phyloP scores from a whole-genome alignment of 352 stramenopile species.

The Elongisporangium anandrum region DNA sequence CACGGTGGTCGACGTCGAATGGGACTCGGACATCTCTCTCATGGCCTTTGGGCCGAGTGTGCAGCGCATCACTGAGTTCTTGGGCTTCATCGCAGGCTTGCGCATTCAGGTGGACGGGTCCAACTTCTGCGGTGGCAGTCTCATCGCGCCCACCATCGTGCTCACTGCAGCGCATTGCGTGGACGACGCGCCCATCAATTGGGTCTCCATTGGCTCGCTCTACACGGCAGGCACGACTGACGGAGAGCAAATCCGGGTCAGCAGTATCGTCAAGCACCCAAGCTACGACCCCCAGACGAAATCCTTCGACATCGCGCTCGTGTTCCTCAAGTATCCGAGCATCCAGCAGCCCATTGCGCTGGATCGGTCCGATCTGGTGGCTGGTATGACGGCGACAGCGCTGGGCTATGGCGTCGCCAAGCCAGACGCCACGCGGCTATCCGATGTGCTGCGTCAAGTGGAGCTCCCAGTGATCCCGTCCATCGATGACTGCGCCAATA shows the following conservation, averaged over 20 bases:
- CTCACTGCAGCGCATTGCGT: conserved; percentile 14
- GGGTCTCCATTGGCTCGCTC: conserved; percentile 19
- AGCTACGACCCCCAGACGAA: conserved; percentile 7
- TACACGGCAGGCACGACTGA: conserved; percentile 9
- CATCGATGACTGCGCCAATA: conserved; percentile 7
- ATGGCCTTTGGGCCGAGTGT: conserved; percentile 3
- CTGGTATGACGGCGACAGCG: conserved; percentile 5
- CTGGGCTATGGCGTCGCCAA: conserved; percentile 11
- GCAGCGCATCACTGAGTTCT: background rate
- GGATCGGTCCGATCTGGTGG: conserved; percentile 12
- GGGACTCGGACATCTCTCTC: background rate
- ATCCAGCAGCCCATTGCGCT: conserved; percentile 9
- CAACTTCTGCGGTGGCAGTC: conserved; percentile 11
- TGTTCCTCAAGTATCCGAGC: conserved; percentile 17
- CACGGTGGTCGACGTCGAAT: background rate
- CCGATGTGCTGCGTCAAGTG: conserved; percentile 12
- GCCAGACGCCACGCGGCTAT: conserved; percentile 2
- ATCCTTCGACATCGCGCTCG: conserved; percentile 16
- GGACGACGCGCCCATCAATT: conserved; percentile 10
- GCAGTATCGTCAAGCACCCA: conserved; percentile 15
- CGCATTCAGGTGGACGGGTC: conserved; percentile 5
- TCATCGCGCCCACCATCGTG: conserved; percentile 11
- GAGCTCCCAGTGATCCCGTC: conserved; percentile 8
- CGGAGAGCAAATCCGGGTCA: conserved; percentile 24
- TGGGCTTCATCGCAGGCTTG: conserved; percentile 6